Base-by-base conservation (phyloP, 352 stramenopile genomes). In the Phytophthora nicotianae region DNA sequence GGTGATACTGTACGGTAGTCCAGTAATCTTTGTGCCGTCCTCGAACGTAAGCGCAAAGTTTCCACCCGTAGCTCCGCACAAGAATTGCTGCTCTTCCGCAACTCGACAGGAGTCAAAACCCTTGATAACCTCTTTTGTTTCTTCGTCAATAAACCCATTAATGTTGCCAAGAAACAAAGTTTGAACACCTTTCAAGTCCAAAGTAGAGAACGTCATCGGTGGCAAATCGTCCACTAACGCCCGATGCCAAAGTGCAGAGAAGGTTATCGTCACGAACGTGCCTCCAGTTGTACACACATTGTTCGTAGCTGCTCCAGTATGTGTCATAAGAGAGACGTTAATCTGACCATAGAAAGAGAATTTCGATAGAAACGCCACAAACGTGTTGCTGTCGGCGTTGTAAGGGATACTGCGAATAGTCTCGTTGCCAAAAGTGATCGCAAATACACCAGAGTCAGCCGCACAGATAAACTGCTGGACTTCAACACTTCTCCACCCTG, bases 391-490 rank as follows among this genome's bases (percentile, higher is more conserved):
- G 43, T 91, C 79, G 3, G 74, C 65, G 16, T 81, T 87, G 58
- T 68, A 88, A 16, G 84, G 82, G 40, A 91, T 88, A 27, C 70
- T 74, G 4, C 68, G 57, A 23, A 93, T 62, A 2, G 80, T 89
- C 24, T 84, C 37, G 43, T 81, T 80, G 26, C 53, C 73, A 40
- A 91, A 83, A 5, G 71, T 87, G 47, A 91, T 53, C 5, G 77
- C 67, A n/a, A 91, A 89, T 16, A 72, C 55, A 0, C 82, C 84
- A 0, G 70, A 65, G 56, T 90, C 79, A 0, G 84, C 84, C 6
- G 83, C 83, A 50, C 84, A 93, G 33, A 90, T 89, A 50, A 93
- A 93, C 37, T 87, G 79, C 55, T 93, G 84, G 20, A 90, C 78
- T 64, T 93, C 84, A 33, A 88, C 46, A 5, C 77, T 70, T 52